Evolutionary conservation across 2,329 filamentous ascomycete species (phyloP).

Genomic region (Colletotrichum lini): DNA sequence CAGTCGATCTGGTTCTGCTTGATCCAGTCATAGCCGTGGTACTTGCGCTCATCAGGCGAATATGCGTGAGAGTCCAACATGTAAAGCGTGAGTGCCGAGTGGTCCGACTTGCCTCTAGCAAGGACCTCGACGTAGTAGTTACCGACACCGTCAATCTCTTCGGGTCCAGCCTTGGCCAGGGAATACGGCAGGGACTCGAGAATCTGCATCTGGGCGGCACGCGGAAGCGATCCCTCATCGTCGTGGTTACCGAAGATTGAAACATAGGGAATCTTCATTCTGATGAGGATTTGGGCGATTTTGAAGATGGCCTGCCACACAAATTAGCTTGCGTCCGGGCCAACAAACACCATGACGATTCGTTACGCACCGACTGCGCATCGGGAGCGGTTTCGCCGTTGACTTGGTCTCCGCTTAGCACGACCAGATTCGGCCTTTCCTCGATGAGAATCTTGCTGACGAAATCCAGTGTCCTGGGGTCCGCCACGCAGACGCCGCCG

Average conservation of each 20-base stretch:
- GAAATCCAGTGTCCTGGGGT: conserved; percentile 92
- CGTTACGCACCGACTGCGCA: conserved; percentile 79
- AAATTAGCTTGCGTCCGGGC: conserved; percentile 18
- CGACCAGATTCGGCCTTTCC: conserved; percentile 92
- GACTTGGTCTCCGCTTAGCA: conserved; percentile 93
- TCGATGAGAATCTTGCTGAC: conserved; percentile 87
- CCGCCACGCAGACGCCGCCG: conserved; percentile 88
- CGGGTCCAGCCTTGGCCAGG: conserved; percentile 85
- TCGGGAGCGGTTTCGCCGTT: conserved; percentile 95
- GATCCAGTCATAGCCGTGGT: conserved; percentile 96
- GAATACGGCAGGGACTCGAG: conserved; percentile 92
- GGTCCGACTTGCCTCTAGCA: conserved; percentile 81
- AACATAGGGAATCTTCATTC: conserved; percentile 91
- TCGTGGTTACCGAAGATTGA: conserved; percentile 98
- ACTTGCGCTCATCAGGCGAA: conserved; percentile 89
- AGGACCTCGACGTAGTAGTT: conserved; percentile 96
- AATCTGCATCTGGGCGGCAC: conserved; percentile 85
- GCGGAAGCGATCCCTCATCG: conserved; percentile 86
- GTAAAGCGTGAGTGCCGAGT: conserved; percentile 95
- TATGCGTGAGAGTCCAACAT: conserved; percentile 94
- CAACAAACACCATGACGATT: no score
- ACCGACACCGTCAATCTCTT: conserved; percentile 88
- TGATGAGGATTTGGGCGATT: conserved; percentile 85
- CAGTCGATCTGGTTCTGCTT: conserved; percentile 95
- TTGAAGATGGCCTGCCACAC: conserved; percentile 85